A percentile compares a stretch with the other conserved stretches of the same genome.
These are phyloP conservation scores for Brassica carinata DNA, from an alignment of 345 rosid species.

Conservation along the genomic window DNA sequence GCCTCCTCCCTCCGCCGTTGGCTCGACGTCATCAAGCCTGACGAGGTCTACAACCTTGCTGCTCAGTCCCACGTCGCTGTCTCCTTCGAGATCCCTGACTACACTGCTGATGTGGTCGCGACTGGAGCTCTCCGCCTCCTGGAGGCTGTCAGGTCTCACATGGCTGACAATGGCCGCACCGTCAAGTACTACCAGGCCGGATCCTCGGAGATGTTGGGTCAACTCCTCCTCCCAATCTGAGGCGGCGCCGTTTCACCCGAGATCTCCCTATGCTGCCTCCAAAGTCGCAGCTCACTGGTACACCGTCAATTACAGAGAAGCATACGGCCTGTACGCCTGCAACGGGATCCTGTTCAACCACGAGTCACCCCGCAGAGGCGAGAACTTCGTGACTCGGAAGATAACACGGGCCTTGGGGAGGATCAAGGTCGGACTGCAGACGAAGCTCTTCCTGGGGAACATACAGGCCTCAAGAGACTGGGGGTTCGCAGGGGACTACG, in stretches of 20 bases:
- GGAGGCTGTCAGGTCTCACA: background rate
- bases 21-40: background rate
- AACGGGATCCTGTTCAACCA: conserved; percentile 89
- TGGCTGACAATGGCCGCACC: conserved; percentile 26
- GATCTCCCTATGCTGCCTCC: conserved; percentile 89
- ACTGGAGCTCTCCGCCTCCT: background rate
- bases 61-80: background rate
- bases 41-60: background rate
- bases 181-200: conserved; percentile 85
- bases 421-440: background rate
- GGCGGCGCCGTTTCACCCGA: conserved; percentile 68
- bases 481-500: conserved; percentile 4
- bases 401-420: conserved; percentile 51
- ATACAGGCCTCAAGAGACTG: background rate
- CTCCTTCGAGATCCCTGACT: conserved; percentile 2
- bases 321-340: conserved; percentile 80
- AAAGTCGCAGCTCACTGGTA: conserved; percentile 92
- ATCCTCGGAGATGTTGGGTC: conserved; percentile 93
- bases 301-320: conserved; percentile 84
- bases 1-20: background rate
- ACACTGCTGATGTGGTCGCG: background rate
- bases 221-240: conserved; percentile 88
- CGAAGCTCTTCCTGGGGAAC: background rate
- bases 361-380: conserved; percentile 83
- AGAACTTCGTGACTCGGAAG: conserved; percentile 85